These are phyloP conservation scores for Pseudocercospora pini-densiflorae DNA, from an alignment of 2,329 filamentous ascomycete genomes.

Conservation along the genomic window DNA sequence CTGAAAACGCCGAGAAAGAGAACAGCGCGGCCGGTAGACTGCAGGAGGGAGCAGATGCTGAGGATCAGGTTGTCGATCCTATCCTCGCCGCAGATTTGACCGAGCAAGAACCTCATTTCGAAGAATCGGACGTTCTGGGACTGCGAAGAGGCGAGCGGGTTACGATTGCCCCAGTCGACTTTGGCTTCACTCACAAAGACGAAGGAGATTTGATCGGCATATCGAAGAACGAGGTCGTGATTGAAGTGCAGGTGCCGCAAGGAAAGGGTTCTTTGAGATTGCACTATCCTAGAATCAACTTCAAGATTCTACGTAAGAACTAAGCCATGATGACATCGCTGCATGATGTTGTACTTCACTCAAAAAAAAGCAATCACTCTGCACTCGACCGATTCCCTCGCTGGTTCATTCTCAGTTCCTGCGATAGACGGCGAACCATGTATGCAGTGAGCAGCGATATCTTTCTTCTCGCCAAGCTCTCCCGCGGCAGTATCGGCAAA, in stretches of 20 bases:
- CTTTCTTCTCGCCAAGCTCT: background rate
- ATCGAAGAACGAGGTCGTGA: constrained; percentile 25
- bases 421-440: constrained; percentile 5
- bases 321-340: background rate
- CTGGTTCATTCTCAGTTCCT: constrained; percentile 6
- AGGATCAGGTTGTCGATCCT: constrained; percentile 20
- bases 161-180: constrained; percentile 25
- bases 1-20: constrained; percentile 11
- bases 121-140: constrained; percentile 20
- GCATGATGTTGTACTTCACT: background rate
- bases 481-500: constrained; percentile 6
- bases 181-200: constrained; percentile 28
- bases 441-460: constrained; percentile 9
- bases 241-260: constrained; percentile 19
- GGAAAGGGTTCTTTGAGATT: constrained; percentile 22
- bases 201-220: constrained; percentile 22
- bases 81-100: constrained; percentile 19
- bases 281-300: constrained; percentile 30
- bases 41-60: constrained; percentile 21
- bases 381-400: constrained; percentile 8
- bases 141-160: constrained; percentile 21
- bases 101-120: constrained; percentile 15
- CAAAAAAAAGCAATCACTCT: constrained; percentile 10
- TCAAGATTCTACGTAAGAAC: constrained; percentile 20
- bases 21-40: constrained; percentile 15